Base-by-base conservation (phyloP, 192 early-diverging fungal species). In the Umbelopsis vinacea region DNA sequence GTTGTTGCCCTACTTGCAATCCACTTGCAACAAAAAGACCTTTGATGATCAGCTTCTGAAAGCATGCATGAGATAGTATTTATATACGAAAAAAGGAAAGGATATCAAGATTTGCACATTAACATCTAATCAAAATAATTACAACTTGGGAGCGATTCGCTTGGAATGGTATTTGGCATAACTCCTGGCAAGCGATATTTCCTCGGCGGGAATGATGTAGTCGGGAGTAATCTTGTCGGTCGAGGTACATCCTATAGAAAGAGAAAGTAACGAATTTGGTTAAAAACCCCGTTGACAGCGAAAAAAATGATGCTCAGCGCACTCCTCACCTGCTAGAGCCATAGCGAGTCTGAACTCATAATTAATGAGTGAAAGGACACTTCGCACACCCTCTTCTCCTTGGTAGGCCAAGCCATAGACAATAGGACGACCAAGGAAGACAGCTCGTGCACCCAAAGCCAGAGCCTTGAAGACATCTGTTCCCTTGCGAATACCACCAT, bases 391-490 rank as follows among this genome's bases (percentile, higher is more conserved):
- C 40, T 75, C 38, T 66, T 93, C 88, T 37, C 94, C 94, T 70
- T 94, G 86, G 82, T 80, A 90, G 35, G 74, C 92, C 85, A 81
- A 88, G 15, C 74, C 93, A 90, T 72, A 94, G 76, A 82, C 76
- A 29, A 83, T 81, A 4, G 88, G 86, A 4, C 86, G 76, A 8
- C 83, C 88, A 52, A 85, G 73, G 74, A 89, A 89, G 48, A 87
- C 86, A 4, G 89, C 93, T 8, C 82, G 79, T 0, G 94, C 94
- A 11, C 94, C 94, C n/a, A 96, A 76, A 10, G 93, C 93, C 50
- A 96, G 71, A 4, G 92, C 92, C 77, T 95, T 95, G 87, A 94
- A 87, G 19, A 96, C 84, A 72, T 96, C 94, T 10, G 90, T 81
- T 35, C 91, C 94, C 14, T 86, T 76, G 60, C 93, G 87, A 35